These are phyloP conservation scores for Boletus rufocinnamomeus DNA, from an alignment of 768 basidiomycete species.

Conservation along the genomic window DNA sequence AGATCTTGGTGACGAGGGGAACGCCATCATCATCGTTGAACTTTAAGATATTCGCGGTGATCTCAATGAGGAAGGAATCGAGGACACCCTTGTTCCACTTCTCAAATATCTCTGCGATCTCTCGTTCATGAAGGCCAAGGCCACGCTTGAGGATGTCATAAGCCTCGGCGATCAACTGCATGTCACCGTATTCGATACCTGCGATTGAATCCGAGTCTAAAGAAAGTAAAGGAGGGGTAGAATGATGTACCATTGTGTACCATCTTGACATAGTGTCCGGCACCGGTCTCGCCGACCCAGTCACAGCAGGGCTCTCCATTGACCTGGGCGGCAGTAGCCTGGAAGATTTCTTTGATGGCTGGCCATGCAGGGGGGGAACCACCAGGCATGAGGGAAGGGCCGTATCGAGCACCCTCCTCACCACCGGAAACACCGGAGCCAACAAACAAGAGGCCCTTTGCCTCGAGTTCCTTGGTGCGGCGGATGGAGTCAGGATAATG, in stretches of 20 bases:
- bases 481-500: slow-evolving; percentile 99
- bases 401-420: slow-evolving; percentile 97
- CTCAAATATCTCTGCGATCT: slow-evolving; percentile 92
- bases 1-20: slow-evolving; percentile 90
- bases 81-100: slow-evolving; percentile 99
- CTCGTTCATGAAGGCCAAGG: slow-evolving; percentile 79
- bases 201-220: slow-evolving; percentile 10
- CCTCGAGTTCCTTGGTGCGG: slow-evolving; percentile 88
- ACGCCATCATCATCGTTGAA: slow-evolving; percentile 96
- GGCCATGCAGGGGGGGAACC: slow-evolving; percentile 95
- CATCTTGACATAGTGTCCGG: slow-evolving; percentile 99
- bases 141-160: slow-evolving; percentile 99
- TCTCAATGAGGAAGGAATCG: slow-evolving; percentile 99
- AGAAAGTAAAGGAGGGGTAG: background rate
- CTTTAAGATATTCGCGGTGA: slow-evolving; percentile 94
- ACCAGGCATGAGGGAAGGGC: slow-evolving; percentile 99
- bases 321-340: slow-evolving; percentile 94
- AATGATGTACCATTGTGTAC: slow-evolving; percentile 82
- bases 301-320: slow-evolving; percentile 97
- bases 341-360: slow-evolving; percentile 97
- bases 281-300: slow-evolving; percentile 97
- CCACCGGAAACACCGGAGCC: slow-evolving; percentile 99
- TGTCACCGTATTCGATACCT: slow-evolving; percentile 99
- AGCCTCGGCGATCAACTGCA: slow-evolving; percentile 98
- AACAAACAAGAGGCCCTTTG: slow-evolving; percentile 94